These are phyloP conservation scores for Secale cereale DNA, from an alignment of 176 grass and related monocot genomes.

Conservation along the genomic window DNA sequence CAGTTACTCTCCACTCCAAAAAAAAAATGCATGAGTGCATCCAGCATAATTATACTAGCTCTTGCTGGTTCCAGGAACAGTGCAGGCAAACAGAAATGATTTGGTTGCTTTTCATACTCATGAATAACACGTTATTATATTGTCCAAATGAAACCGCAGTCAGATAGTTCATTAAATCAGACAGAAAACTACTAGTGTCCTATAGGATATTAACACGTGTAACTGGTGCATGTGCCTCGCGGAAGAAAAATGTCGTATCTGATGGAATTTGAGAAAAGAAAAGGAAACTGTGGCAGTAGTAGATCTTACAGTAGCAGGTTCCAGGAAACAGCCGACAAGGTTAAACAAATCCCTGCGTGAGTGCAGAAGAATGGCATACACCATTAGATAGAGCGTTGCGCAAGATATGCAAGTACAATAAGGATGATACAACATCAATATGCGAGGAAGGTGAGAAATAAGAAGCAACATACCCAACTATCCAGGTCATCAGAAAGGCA, in stretches of 20 bases:
- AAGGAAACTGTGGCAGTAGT: not conserved
- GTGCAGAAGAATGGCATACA: constrained; percentile 4
- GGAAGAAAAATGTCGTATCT: not conserved
- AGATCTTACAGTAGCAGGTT: constrained; percentile 85
- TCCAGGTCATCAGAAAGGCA: constrained; percentile 87
- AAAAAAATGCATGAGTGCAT: not conserved
- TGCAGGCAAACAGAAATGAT: constrained; percentile 11
- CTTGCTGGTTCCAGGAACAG: not conserved
- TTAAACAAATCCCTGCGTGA: constrained; percentile 93
- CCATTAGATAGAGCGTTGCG: not conserved
- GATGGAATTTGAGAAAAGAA: not conserved
- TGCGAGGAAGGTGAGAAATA: constrained; percentile 1
- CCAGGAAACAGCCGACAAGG: constrained; percentile 76
- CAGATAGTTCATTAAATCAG: not conserved
- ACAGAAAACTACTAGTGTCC: not conserved
- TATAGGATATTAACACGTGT: constrained; percentile 1
- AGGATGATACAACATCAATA: not conserved
- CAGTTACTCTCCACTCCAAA: not conserved
- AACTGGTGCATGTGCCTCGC: not conserved
- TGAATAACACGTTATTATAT: not conserved
- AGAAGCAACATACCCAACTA: constrained; percentile 68
- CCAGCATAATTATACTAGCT: not conserved
- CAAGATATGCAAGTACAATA: not conserved
- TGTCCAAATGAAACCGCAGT: not conserved
- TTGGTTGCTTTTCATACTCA: constrained; percentile 13